These are phyloP conservation scores for Coffea eugenioides DNA, from an alignment of 257 asterid species.

Conservation along the genomic window DNA sequence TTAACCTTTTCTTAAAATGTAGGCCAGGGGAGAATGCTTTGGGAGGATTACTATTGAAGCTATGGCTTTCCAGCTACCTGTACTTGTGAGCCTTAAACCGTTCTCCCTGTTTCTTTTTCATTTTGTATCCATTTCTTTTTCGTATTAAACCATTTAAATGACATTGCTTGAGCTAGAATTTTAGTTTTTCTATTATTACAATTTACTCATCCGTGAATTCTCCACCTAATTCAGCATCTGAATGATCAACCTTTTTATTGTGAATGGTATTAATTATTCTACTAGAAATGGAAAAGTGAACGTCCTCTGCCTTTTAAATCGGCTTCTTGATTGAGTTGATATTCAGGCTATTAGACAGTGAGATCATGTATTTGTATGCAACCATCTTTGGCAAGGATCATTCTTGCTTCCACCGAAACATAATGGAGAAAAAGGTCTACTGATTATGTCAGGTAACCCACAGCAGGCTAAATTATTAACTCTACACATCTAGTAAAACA, in stretches of 20 bases:
- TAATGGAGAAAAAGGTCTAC: neutral
- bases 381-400: neutral
- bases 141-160: neutral
- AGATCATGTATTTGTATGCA: neutral
- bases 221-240: neutral
- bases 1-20: constrained; percentile 6
- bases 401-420: neutral
- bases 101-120: no score
- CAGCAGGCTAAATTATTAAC: neutral
- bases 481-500: no score
- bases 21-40: constrained; percentile 98
- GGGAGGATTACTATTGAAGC: constrained; percentile 99
- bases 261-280: neutral
- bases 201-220: no score
- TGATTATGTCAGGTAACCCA: neutral
- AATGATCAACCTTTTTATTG: neutral
- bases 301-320: neutral
- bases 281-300: neutral
- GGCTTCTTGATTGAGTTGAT: neutral
- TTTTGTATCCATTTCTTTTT: neutral
- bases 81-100: constrained; percentile 44
- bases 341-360: neutral
- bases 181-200: neutral
- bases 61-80: constrained; percentile 98
- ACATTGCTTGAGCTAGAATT: no score